Evolutionary conservation across 345 rosid genomes (phyloP), one percentile per base, ranked within the genome.

Genomic region (Gynandropsis gynandra): DNA sequence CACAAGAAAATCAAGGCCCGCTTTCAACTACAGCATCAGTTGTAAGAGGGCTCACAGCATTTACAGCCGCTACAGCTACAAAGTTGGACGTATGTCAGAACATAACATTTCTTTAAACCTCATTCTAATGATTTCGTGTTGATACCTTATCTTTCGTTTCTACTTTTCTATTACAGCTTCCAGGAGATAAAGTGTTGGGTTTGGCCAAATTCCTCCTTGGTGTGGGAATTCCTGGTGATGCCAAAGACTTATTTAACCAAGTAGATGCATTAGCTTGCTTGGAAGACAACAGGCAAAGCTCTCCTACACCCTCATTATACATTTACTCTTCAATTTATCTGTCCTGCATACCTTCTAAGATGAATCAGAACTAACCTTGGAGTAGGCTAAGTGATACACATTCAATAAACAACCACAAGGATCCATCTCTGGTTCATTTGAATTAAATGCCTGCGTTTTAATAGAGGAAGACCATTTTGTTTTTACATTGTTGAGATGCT

Each of bases 181-280:
- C 89, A 24, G 80, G 78, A 36, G 89, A 81, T 64, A 78, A 72
- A 62, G 67, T 85, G 45, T 69, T 85, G 69, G 95, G 97, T 54
- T 58, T 93, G 74, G 95, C 95, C 18, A 88, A 77, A 65, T 88
- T 81, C 72, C 71, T 93, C 62, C 94, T 93, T 43, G 80, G 87
- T 47, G 62, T 88, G 67, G 97, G 92, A 66, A 66, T 78, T 78
- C 95, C 95, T 54, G 89, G 97, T 44, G 97, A 81, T 73, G 75
- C 81, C 50, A 80, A 81, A 61, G 95, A 88, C 65, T 70, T 93
- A 50, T 85, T 78, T 74, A 73, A 72, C 67, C 99, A 88, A 74
- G 67, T 93, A 35, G 85, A 83, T 53, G 83, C 99, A 12, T 73
- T 93, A 56, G 80, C 92, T 62, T 72, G 67, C 69, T 67, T 93